phyloP scores from a whole-genome alignment of 257 asterid genomes.

The Plantago major region DNA sequence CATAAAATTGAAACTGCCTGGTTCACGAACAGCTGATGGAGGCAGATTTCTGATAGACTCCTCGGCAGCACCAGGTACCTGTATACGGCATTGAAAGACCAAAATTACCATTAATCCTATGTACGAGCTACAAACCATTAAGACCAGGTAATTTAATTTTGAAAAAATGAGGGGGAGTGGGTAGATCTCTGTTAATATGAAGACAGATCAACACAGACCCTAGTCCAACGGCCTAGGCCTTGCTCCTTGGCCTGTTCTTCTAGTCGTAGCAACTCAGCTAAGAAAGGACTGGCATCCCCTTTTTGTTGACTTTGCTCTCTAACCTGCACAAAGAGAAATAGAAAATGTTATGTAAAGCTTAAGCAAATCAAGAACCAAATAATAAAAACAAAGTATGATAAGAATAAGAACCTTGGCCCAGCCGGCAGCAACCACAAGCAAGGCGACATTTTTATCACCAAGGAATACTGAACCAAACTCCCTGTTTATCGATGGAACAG shows the following conservation, averaged over 20 bases:
- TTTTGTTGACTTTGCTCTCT: constrained; percentile 89
- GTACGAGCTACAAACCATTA: neutral
- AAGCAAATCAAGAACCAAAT: constrained; percentile 5
- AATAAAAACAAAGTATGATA: neutral
- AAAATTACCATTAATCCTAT: neutral
- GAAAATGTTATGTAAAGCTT: constrained; percentile 9
- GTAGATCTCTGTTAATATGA: too few species aligned
- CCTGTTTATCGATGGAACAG: constrained; percentile 79
- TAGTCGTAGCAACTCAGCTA: constrained; percentile 59
- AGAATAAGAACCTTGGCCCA: constrained; percentile 79
- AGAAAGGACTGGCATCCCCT: constrained; percentile 84
- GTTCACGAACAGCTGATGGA: constrained; percentile 81
- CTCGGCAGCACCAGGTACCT: constrained; percentile 85
- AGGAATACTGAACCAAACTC: constrained; percentile 91
- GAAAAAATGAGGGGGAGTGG: neutral
- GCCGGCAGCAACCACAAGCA: constrained; percentile 82
- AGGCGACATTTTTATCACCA: constrained; percentile 69
- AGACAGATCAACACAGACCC: constrained; percentile 39
- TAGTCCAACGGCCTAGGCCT: constrained; percentile 94
- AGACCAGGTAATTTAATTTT: neutral
- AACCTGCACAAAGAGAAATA: constrained; percentile 44
- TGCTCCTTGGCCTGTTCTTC: constrained; percentile 89
- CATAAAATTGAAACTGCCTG: constrained; percentile 72
- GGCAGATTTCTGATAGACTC: constrained; percentile 72
- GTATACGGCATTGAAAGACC: constrained; percentile 22